Evolutionary conservation across 441 rosid genomes (phyloP), one percentile per base, ranked within the genome.

Genomic region (Pelargonium cotyledonis): DNA sequence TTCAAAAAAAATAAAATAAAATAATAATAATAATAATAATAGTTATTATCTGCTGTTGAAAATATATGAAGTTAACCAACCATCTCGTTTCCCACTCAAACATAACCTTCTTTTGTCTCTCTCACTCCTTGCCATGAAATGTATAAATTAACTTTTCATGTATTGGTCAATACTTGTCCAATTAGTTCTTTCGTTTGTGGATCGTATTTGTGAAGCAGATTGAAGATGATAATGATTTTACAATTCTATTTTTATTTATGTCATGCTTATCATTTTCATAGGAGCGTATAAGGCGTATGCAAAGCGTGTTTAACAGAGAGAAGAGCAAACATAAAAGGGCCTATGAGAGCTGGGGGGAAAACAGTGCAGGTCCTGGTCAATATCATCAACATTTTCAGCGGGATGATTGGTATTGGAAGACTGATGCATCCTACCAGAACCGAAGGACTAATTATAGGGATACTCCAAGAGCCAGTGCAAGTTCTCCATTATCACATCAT

Each of bases 281-380:
- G 97, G 97, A 95, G 79, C 90, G 99, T 58, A 90, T 95, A 72
- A 88, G 90, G 77, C 97, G 92, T 9, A 95, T 91, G 99, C 97
- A 91, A 79, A 90, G 91, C 68, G 97, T 89, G 72, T 95, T 94
- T 76, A 91, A 95, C 76, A 83, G 96, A 71, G 97, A 87, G 79
- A 81, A 94, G 81, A 86, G 79, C 76, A 91, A 94, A 71, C 77
- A 83, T 69, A 84, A 76, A 71, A 85, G 86, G 58, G 80, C 89
- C 67, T 91, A 82, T 18, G 97, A 89, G 78, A 86, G 87, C 77
- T 94, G 97, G 99, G 86, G 69, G 80, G 91, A 88, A 76, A 80
- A 75, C 81, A 91, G 80, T 63, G 66, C 82, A 12, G 83, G 82
- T 77, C 84, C 86, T 15, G 55, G 15, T 11, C 55, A 12, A 12